A percentile compares a stretch with the other conserved stretches of the same genome.
phyloP scores from a whole-genome alignment of 1,139 yeast species.

The Saccharomyces hybrid region DNA sequence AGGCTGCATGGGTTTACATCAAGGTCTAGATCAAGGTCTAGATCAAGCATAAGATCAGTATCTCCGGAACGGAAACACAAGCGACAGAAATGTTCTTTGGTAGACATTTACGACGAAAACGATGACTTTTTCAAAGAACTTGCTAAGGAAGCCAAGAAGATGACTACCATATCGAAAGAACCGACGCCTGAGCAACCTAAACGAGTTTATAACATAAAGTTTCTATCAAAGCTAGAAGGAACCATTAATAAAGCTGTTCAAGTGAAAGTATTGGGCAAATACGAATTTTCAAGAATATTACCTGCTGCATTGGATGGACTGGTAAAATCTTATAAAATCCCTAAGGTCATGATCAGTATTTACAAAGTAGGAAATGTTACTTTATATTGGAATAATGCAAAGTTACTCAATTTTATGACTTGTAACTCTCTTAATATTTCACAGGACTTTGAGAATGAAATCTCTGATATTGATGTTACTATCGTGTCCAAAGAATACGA shows the following conservation, averaged over 20 bases:
- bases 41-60: background rate
- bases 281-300: slow-evolving; percentile 22
- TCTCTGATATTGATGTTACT: slow-evolving; percentile 19
- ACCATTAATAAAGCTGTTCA: slow-evolving; percentile 21
- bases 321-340: slow-evolving; percentile 17
- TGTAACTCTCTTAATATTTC: slow-evolving; percentile 28
- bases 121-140: slow-evolving; percentile 29
- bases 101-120: slow-evolving; percentile 18
- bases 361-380: slow-evolving; percentile 21
- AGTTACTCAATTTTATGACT: slow-evolving; percentile 28
- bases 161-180: slow-evolving; percentile 5
- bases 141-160: slow-evolving; percentile 16
- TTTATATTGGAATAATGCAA: slow-evolving; percentile 26
- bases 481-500: slow-evolving; percentile 20
- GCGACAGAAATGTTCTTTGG: background rate
- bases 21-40: background rate
- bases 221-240: slow-evolving; percentile 27
- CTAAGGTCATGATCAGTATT: slow-evolving; percentile 9
- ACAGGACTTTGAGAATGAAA: slow-evolving; percentile 17
- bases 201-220: slow-evolving; percentile 22
- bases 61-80: background rate
- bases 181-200: slow-evolving; percentile 8
- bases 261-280: slow-evolving; percentile 26
- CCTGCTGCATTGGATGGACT: slow-evolving; percentile 25
- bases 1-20: too few relatives aligned